Evolutionary conservation across 2,329 filamentous ascomycete genomes (phyloP).

Genomic region (Seiridium cupressi): DNA sequence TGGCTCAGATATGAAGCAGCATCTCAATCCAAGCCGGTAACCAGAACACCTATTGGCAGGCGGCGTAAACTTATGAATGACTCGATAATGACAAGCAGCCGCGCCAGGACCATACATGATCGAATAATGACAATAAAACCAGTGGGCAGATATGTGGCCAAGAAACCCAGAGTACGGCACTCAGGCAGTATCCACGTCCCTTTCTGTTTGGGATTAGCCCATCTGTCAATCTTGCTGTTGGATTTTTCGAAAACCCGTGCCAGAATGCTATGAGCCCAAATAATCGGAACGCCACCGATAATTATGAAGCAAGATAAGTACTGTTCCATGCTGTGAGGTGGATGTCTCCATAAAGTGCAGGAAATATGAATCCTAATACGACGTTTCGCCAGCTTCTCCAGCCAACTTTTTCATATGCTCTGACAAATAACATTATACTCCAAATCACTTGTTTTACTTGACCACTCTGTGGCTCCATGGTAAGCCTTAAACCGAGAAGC

Average conservation of each 20-base stretch:
- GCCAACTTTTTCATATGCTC: not conserved
- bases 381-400: not conserved
- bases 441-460: not conserved
- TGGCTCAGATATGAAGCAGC: not conserved
- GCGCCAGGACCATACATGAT: not conserved
- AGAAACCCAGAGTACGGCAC: not conserved
- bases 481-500: not conserved
- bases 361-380: not conserved
- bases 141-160: not conserved
- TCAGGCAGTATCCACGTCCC: not conserved
- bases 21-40: not conserved
- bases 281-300: not conserved
- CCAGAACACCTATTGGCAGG: not conserved
- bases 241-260: not conserved
- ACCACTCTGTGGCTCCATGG: not conserved
- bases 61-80: not conserved
- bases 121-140: not conserved
- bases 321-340: not conserved
- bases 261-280: not conserved
- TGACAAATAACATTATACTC: not conserved
- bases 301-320: not conserved
- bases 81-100: not conserved
- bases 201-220: not conserved
- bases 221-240: not conserved
- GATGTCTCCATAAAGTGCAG: not conserved